These are phyloP conservation scores for Parietichytrium sp. DNA, from an alignment of 108 stramenopile species.

Conservation along the genomic window DNA sequence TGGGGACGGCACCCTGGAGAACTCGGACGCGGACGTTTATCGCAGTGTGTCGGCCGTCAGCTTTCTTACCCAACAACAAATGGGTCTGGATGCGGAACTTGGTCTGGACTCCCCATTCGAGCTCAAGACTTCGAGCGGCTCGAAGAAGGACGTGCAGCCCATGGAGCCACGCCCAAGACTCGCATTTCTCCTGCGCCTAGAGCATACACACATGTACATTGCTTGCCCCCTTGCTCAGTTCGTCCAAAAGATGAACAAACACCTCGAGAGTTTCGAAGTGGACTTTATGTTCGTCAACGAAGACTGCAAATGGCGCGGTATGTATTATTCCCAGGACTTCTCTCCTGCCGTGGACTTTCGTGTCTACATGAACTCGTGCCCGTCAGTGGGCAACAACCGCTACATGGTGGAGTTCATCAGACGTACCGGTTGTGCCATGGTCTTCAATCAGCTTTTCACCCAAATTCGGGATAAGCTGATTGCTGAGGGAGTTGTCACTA, in stretches of 20 bases:
- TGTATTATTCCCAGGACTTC: background rate
- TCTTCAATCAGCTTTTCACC: slow-evolving; percentile 1
- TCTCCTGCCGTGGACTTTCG: slow-evolving; percentile 13
- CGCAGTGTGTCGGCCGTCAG: background rate
- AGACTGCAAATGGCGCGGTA: slow-evolving; percentile 24
- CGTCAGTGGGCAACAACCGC: background rate
- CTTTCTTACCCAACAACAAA: background rate
- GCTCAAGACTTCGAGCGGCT: background rate
- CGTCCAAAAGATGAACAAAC: background rate
- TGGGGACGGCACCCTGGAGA: too few relatives aligned
- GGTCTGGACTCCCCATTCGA: background rate
- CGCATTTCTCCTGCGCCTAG: slow-evolving; percentile 18
- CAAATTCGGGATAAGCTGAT: background rate
- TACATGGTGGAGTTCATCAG: background rate
- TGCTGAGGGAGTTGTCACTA: background rate
- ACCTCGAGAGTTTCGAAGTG: slow-evolving; percentile 9
- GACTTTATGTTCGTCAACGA: background rate
- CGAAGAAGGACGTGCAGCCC: background rate
- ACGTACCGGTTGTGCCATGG: slow-evolving; percentile 6
- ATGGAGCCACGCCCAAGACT: background rate
- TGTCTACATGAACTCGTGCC: background rate
- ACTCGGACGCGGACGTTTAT: slow-evolving; percentile 33
- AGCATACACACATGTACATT: slow-evolving; percentile 14
- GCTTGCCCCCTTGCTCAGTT: background rate
- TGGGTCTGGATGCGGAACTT: background rate